Evolutionary conservation across 441 rosid species (phyloP).

Genomic region (Sinapis alba): DNA sequence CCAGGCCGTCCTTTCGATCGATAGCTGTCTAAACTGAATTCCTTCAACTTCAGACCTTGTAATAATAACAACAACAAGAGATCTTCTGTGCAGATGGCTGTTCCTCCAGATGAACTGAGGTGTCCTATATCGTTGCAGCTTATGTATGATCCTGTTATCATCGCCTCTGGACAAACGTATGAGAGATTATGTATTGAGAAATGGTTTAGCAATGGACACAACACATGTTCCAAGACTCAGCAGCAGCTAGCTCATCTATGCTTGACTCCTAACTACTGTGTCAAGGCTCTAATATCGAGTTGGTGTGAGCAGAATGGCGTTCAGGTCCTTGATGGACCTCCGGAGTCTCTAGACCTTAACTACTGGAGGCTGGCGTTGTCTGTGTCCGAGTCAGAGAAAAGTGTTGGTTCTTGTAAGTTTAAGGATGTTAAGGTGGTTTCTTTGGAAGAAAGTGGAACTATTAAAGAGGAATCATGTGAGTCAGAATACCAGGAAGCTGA

Average conservation of each 20-base stretch:
- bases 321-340: conserved; percentile 76
- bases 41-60: conserved; percentile 76
- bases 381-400: conserved; percentile 63
- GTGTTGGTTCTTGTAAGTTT: conserved; percentile 51
- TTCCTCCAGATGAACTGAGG: conserved; percentile 95
- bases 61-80: conserved; percentile 53
- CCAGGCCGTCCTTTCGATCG: conserved; percentile 70
- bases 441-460: conserved; percentile 68
- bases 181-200: conserved; percentile 94
- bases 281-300: conserved; percentile 85
- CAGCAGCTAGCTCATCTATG: conserved; percentile 78
- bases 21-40: conserved; percentile 78
- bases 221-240: conserved; percentile 87
- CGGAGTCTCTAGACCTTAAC: conserved; percentile 88
- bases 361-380: conserved; percentile 90
- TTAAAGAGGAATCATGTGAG: conserved; percentile 55
- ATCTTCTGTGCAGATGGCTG: conserved; percentile 69
- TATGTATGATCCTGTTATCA: conserved; percentile 94
- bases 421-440: conserved; percentile 76
- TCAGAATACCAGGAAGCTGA: conserved; percentile 50
- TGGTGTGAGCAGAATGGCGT: conserved; percentile 97
- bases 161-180: conserved; percentile 97
- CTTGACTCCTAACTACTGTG: conserved; percentile 95
- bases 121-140: conserved; percentile 97
- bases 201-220: conserved; percentile 95